Base-by-base conservation (phyloP, 2,329 filamentous ascomycete species). In the Colletotrichum navitas region DNA sequence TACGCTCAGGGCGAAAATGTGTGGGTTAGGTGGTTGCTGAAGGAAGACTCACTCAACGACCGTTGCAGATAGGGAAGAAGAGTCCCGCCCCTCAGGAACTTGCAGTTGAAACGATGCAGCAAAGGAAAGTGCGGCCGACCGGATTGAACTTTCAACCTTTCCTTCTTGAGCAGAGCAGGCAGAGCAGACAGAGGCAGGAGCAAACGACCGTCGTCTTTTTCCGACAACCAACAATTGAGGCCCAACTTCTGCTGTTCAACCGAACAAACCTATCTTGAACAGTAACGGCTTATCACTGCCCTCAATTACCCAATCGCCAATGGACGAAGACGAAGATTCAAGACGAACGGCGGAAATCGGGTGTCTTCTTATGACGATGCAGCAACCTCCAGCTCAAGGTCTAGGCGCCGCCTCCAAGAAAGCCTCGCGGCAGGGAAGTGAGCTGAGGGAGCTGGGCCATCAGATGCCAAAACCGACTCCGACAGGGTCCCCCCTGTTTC, bases 341-440 rank as follows among this genome's bases (percentile, higher is more conserved):
- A 39, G 18, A 18, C n/a, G 18, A 16, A 58, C 39, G 5, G 47
- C 63, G 29, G 32, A 51, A 29, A 45, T n/a, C 21, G 45, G 63
- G 5, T 14, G 41, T 18, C 16, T 55, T 32, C 26, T 55, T 14
- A 45, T 55, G 32, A 18, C 29, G 24, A 56, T 39, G 41, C 54
- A 59, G 36, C 21, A 34, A 29, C 11, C 58, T 43, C 26, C 29
- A 63, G 49, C 34, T 51, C 24, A 32, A 54, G 45, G 58, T 39
- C 34, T 21, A 32, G 36, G 51, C 26, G 43, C 58, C 24, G 49
- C 18, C 24, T 14, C 47, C 16, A 2, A 47, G n/a, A 45, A 63
- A 47, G 59, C 59, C 54, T 54, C 65, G 24, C 59, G 59, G 59
- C 51, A 58, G 51, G 63, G 34, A 56, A 58, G 8, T 18, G 52